A percentile compares a stretch with the other conserved stretches of the same genome.
These are phyloP conservation scores for Leccinellum albellum DNA, from an alignment of 768 basidiomycete species.

Conservation along the genomic window DNA sequence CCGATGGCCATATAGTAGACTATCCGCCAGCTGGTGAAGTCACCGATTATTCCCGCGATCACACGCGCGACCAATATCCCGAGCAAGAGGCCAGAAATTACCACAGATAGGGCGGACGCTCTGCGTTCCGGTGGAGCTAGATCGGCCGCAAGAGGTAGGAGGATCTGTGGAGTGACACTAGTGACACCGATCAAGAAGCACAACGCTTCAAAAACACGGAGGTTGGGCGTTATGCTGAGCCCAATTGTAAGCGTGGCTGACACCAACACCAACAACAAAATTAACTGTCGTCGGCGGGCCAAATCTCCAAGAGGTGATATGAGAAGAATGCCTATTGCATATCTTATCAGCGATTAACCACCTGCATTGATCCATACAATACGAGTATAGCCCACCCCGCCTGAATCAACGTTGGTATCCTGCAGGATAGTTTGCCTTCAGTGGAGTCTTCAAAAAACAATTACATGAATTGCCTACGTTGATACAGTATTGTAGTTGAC, in stretches of 20 bases:
- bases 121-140: slow-evolving; percentile 71
- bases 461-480: slow-evolving; percentile 13
- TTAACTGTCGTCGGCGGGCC: slow-evolving; percentile 67
- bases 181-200: slow-evolving; percentile 68
- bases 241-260: slow-evolving; percentile 66
- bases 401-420: slow-evolving; percentile 64
- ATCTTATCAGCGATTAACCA: slow-evolving; percentile 37
- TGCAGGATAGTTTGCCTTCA: slow-evolving; percentile 21
- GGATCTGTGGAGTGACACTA: slow-evolving; percentile 73
- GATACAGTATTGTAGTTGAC: slow-evolving; percentile 38
- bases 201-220: slow-evolving; percentile 61
- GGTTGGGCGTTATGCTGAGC: slow-evolving; percentile 55
- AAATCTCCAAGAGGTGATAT: slow-evolving; percentile 84
- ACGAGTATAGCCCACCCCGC: slow-evolving; percentile 46
- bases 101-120: slow-evolving; percentile 73
- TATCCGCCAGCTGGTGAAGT: slow-evolving; percentile 67
- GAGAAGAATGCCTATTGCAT: slow-evolving; percentile 67
- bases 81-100: slow-evolving; percentile 63
- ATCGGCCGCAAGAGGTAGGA: slow-evolving; percentile 76
- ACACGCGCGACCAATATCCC: slow-evolving; percentile 75
- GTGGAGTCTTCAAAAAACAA: neutral
- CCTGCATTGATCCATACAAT: neutral
- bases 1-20: slow-evolving; percentile 79
- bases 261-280: slow-evolving; percentile 52
- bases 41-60: slow-evolving; percentile 68